Base-by-base conservation (phyloP, 371 early-diverging fungal genomes). In the Mucor racemosus region DNA sequence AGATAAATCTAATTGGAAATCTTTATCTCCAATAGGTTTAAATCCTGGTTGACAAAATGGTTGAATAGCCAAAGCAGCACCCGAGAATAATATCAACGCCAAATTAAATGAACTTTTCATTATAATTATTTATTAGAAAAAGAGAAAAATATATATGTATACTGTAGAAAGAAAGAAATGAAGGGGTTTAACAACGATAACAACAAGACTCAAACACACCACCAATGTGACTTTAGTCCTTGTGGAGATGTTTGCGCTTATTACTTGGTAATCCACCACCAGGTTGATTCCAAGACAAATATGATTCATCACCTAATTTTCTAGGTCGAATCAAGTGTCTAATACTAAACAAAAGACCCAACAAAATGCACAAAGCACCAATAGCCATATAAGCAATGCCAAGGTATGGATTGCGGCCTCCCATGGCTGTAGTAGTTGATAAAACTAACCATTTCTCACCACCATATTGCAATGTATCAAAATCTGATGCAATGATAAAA, bases 391-490 rank as follows among this genome's bases (percentile, higher is more conserved):
- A 99, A 0, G 98, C 94, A 55, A 91, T 86, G 7, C 98, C 98
- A 53, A 99, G 78, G 81, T 95, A 97, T 0, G 96, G 91, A 75
- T 98, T 99, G 58, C 95, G 92, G 5, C 97, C 97, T 44, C 99
- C 99, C 65, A 99, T 79, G 35, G 94, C 87, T 33, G 97, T 95
- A 9, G 90, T 91, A 5, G 96, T 94, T 4, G 96, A 91, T 48
- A 98, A 80, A 26, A 98, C 96, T 17, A 99, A 72, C 53, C 95
- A 92, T 77, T 99, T 99, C 13, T 94, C 94, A 40, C 98, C 98
- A 34, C 91, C 91, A 76, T 91, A 98, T 55, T 84, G 78, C 15
- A 78, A 76, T 10, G 93, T 93, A 65, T 95, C 88, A 75, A 91
- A 98, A 67, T 91, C 95, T 94, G 46, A 13, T 26, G 26, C 26